Evolutionary conservation across 2,329 filamentous ascomycete species (phyloP).

Genomic region (Leptoxyphium fumago): DNA sequence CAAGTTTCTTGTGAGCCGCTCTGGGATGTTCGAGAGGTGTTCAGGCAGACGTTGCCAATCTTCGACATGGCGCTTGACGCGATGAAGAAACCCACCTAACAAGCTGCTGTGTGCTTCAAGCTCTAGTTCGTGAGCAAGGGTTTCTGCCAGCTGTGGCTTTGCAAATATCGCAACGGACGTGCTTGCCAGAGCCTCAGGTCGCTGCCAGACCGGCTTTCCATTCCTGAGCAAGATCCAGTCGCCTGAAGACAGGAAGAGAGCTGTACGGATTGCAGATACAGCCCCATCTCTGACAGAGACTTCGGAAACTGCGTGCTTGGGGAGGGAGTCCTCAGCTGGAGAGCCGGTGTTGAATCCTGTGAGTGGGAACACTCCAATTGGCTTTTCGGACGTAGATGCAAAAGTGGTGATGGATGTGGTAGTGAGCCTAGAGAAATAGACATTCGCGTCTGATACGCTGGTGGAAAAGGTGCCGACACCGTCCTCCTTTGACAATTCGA

Average conservation of each 20-base stretch:
- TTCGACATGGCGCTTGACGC: constrained; percentile 63
- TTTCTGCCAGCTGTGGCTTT: constrained; percentile 48
- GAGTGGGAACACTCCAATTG: constrained; percentile 60
- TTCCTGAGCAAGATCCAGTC: constrained; percentile 80
- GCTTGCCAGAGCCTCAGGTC: constrained; percentile 68
- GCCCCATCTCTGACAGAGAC: constrained; percentile 56
- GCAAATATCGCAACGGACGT: constrained; percentile 69
- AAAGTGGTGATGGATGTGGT: constrained; percentile 58
- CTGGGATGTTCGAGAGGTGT: constrained; percentile 56
- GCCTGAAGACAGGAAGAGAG: constrained; percentile 47
- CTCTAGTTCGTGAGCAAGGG: constrained; percentile 65
- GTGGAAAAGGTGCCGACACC: constrained; percentile 64
- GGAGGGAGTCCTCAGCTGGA: constrained; percentile 14
- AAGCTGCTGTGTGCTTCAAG: constrained; percentile 75
- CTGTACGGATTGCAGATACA: constrained; percentile 64
- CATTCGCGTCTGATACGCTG: constrained; percentile 62
- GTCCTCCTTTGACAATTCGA: constrained; percentile 57
- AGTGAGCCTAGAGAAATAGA: constrained; percentile 78
- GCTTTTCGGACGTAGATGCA: constrained; percentile 61
- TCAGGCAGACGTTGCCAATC: constrained; percentile 65
- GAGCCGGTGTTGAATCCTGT: constrained; percentile 23
- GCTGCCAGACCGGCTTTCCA: constrained; percentile 63
- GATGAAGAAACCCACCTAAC: constrained; percentile 70
- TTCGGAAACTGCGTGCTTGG: constrained; percentile 62
- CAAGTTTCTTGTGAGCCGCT: constrained; percentile 44